Percentiles rank a stretch among this genome's conserved stretches.
Evolutionary conservation across 2,329 filamentous ascomycete species (phyloP).

Genomic region (Saccharata proteae): DNA sequence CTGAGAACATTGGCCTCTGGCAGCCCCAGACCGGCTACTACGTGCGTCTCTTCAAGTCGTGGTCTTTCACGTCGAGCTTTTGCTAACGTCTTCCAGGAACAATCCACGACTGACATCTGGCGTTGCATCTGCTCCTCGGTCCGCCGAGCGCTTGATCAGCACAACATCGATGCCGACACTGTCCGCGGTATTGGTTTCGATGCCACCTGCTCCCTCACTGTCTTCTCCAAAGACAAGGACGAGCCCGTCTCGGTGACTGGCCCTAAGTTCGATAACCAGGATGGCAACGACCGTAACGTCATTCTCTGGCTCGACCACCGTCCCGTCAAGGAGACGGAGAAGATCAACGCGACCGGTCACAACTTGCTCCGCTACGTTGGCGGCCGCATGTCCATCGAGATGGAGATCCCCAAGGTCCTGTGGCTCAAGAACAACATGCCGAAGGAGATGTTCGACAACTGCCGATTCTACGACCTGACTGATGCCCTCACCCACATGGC

Average conservation of each 20-base stretch:
- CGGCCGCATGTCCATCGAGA: constrained; percentile 97
- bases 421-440: constrained; percentile 99
- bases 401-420: constrained; percentile 97
- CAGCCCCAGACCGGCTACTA: constrained; percentile 44
- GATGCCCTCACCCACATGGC: constrained; percentile 92
- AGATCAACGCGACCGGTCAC: constrained; percentile 87
- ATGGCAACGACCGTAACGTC: constrained; percentile 80
- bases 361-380: constrained; percentile 92
- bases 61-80: too few species aligned
- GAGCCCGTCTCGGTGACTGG: constrained; percentile 86
- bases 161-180: constrained; percentile 60
- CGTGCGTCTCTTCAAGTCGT: constrained; percentile 22
- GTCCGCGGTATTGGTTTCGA: constrained; percentile 94
- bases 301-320: constrained; percentile 97
- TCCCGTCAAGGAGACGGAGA: constrained; percentile 76
- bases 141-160: constrained; percentile 67
- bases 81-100: constrained; percentile 49
- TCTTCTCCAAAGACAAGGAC: constrained; percentile 80
- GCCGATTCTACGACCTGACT: constrained; percentile 93
- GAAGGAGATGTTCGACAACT: constrained; percentile 72
- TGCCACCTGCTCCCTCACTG: constrained; percentile 92
- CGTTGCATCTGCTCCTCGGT: constrained; percentile 84
- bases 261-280: constrained; percentile 64
- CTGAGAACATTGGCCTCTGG: constrained; percentile 41
- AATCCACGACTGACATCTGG: constrained; percentile 98